Base-by-base conservation (phyloP, 2,329 filamentous ascomycete genomes). In the Chrysoporthe puriensis region DNA sequence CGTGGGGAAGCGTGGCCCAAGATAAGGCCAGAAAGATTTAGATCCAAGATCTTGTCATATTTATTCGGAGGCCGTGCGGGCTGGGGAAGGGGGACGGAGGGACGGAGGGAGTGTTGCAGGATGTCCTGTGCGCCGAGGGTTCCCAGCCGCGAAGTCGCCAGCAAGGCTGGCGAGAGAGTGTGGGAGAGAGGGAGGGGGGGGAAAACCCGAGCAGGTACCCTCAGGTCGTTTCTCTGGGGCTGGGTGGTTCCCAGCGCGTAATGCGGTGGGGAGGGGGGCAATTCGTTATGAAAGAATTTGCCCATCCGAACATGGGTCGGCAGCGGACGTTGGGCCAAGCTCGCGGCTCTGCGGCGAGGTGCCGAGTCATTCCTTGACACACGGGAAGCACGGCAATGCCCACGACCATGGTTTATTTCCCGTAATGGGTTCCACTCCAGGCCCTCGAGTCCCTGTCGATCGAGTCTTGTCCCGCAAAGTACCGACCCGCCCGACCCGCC, bases 1-100 rank as follows among this genome's bases (percentile, higher is more conserved):
- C 66, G 68, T 67, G 68, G 68, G 68, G 68, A 63, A 69, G 66
- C 36, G 57, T 60, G 57, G 57, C 50, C 4, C 9, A 44, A 60
- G 57, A 60, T 60, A 60, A 69, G 63, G 63, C 59, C 48, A 40
- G 36, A 44, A 16, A 63, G 59, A 61, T 26, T 69, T 69, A 69
- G 68, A 69, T 69, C 63, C 60, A 69, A 69, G 65, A 69, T 69
- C 65, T 69, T 69, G 68, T 69, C 68, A 69, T 66, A 59, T 40
- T 42, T 64, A 67, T 64, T 64, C 54, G 64, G 48, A 26, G 61
- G 18, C 9, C 46, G 46, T 42, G 50, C n/a, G 21, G 18, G 36
- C 46, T 43, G 18, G 48, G 34, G 61, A 5, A 32, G 8, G 34
- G 1, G 36, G 18, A 21, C 3, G n/a, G 13, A 50, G 6, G 16